These are phyloP conservation scores for Xylaria grammica DNA, from an alignment of 495 filamentous ascomycete genomes.

Conservation along the genomic window DNA sequence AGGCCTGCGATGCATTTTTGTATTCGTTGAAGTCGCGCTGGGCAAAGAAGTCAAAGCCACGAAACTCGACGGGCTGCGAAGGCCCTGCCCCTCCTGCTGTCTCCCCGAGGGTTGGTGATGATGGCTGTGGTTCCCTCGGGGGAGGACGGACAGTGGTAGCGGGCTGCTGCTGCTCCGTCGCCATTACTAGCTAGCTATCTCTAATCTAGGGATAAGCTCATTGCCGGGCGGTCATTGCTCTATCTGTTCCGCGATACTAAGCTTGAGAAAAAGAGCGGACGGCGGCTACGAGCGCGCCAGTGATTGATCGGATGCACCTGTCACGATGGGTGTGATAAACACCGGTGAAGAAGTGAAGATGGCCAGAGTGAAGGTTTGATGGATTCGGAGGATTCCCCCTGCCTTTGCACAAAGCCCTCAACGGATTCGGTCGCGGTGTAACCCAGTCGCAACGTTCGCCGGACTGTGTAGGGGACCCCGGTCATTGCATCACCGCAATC, in stretches of 20 bases:
- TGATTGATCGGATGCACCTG: background rate
- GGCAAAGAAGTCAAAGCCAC: conserved; percentile 38
- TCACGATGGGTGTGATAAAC: background rate
- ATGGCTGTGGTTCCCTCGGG: conserved; percentile 18
- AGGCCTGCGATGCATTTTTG: conserved; percentile 35
- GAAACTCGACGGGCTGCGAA: conserved; percentile 32
- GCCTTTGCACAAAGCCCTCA: background rate
- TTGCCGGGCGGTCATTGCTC: conserved; percentile 9
- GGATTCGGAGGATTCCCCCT: conserved; percentile 13
- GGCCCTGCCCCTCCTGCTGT: conserved; percentile 6
- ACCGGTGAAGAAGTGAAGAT: background rate
- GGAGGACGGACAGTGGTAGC: conserved; percentile 17
- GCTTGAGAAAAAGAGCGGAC: conserved; percentile 3
- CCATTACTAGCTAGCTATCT: conserved; percentile 15
- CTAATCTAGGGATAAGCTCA: background rate
- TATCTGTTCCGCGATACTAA: background rate
- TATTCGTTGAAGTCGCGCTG: conserved; percentile 36
- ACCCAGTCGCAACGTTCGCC: conserved; percentile 7
- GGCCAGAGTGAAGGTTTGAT: too few relatives aligned
- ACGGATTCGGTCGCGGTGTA: conserved; percentile 16
- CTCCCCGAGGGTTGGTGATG: conserved; percentile 12
- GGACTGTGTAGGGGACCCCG: conserved; percentile 16
- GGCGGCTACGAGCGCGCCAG: conserved; percentile 18
- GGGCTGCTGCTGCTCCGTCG: conserved; percentile 22
- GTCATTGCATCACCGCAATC: conserved; percentile 13